A percentile compares a stretch with the other conserved stretches of the same genome.
phyloP scores from a whole-genome alignment of 176 grass and related monocot species.

The Rhynchospora tenuis region DNA sequence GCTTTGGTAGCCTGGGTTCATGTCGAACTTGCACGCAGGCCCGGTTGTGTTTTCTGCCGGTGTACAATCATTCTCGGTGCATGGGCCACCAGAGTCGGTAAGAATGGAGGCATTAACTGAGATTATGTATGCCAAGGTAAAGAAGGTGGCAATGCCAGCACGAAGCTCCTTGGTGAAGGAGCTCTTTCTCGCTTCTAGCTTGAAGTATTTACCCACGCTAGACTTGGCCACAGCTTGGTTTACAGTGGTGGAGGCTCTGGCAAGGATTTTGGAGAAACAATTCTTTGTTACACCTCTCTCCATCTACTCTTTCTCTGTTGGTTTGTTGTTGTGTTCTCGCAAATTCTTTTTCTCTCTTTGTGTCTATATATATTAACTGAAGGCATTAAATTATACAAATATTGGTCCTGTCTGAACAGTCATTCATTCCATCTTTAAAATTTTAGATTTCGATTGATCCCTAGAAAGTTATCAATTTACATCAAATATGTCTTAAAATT shows the following conservation, averaged over 20 bases:
- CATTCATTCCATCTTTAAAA: neutral
- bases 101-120: constrained; percentile 60
- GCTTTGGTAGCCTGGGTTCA: constrained; percentile 30
- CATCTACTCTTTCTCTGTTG: neutral
- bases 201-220: constrained; percentile 43
- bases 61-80: constrained; percentile 38
- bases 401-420: neutral
- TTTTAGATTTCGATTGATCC: neutral
- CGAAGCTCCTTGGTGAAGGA: constrained; percentile 59
- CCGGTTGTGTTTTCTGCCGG: neutral
- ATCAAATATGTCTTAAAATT: neutral
- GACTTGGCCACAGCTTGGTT: constrained; percentile 40
- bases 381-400: neutral
- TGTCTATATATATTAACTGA: neutral
- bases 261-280: neutral
- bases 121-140: constrained; percentile 70
- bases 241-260: constrained; percentile 16
- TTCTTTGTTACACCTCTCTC: constrained; percentile 15
- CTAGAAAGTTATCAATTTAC: neutral
- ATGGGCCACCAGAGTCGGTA: constrained; percentile 56
- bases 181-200: constrained; percentile 55
- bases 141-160: constrained; percentile 51
- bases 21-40: constrained; percentile 19
- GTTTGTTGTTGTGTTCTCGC: neutral
- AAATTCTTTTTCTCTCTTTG: neutral